Percentiles rank a stretch among this genome's conserved stretches.
These are phyloP conservation scores for Chondrostereum purpureum DNA, from an alignment of 1,284 basidiomycete genomes.

Conservation along the genomic window DNA sequence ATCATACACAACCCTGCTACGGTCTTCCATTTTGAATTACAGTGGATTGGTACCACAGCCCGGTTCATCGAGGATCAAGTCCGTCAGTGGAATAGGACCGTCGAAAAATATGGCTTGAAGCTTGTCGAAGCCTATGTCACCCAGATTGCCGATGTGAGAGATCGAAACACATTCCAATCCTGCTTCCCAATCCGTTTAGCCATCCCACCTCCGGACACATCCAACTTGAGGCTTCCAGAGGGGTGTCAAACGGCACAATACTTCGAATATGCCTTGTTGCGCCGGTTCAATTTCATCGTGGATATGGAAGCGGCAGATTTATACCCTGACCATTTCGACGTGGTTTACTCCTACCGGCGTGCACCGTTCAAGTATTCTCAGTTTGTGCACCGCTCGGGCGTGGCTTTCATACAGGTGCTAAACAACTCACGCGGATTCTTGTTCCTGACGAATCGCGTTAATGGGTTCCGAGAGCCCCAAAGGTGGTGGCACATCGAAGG, in stretches of 20 bases:
- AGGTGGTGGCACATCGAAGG: slow-evolving; percentile 42
- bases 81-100: slow-evolving; percentile 76
- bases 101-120: slow-evolving; percentile 88
- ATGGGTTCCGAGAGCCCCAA: slow-evolving; percentile 63
- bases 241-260: slow-evolving; percentile 59
- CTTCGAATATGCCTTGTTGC: slow-evolving; percentile 78
- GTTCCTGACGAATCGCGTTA: slow-evolving; percentile 82
- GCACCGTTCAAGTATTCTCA: slow-evolving; percentile 76
- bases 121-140: slow-evolving; percentile 90
- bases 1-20: slow-evolving; percentile 87
- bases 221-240: slow-evolving; percentile 64
- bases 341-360: slow-evolving; percentile 85
- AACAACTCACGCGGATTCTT: slow-evolving; percentile 75
- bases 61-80: slow-evolving; percentile 91
- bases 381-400: slow-evolving; percentile 83
- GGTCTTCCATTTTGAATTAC: slow-evolving; percentile 93
- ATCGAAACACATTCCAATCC: slow-evolving; percentile 83
- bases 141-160: slow-evolving; percentile 77
- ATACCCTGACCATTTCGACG: slow-evolving; percentile 76
- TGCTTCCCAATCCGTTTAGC: slow-evolving; percentile 78
- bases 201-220: slow-evolving; percentile 65
- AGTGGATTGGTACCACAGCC: slow-evolving; percentile 97
- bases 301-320: slow-evolving; percentile 78
- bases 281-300: slow-evolving; percentile 75
- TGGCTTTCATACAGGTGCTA: slow-evolving; percentile 83